Base-by-base conservation (phyloP, 2,329 filamentous ascomycete genomes). In the Lecanicillium sp. region DNA sequence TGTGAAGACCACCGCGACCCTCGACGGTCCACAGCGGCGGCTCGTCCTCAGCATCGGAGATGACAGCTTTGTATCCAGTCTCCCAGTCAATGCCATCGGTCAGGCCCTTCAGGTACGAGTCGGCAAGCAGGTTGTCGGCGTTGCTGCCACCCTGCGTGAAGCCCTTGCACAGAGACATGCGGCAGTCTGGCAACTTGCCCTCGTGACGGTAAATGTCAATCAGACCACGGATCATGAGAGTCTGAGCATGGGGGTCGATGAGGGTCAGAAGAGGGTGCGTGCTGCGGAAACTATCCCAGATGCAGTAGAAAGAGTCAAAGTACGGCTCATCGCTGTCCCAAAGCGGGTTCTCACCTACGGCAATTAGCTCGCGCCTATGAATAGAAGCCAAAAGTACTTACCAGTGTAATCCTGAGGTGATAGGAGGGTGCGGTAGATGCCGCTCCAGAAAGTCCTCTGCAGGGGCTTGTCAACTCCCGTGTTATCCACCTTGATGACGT, bases 141-240 rank as follows among this genome's bases (percentile, higher is more conserved):
- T 90, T 89, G 1, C 83, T 87, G 0, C 86, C 86, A 10, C 86
- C 86, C 61, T 90, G 86, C 0, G 83, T 86, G 60, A 75, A 87
- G 0, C 86, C 86, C 59, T 87, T 88, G 64, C 79, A 86, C 14
- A 89, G 75, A 1, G 77, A 81, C 85, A 90, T 90, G 29, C 85
- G 74, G 59, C 86, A 90, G 63, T 90, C 86, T 0, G 86, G 86
- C 1, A 90, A 67, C 55, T 77, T 86, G 7, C 81, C 81, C 8
- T 83, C 78, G 57, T 85, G 75, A 11, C 74, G 72, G 60, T 88
- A 90, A 8, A 83, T 85, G 53, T 90, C 86, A 3, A 90, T 70
- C 37, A 90, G 65, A 50, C 81, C 81, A 21, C 84, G 75, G 8
- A 90, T 73, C 81, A 90, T 87, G 26, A 76, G 67, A 0, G 81